Evolutionary conservation across 306 rosid species (phyloP).

Genomic region (Ormosia emarginata): DNA sequence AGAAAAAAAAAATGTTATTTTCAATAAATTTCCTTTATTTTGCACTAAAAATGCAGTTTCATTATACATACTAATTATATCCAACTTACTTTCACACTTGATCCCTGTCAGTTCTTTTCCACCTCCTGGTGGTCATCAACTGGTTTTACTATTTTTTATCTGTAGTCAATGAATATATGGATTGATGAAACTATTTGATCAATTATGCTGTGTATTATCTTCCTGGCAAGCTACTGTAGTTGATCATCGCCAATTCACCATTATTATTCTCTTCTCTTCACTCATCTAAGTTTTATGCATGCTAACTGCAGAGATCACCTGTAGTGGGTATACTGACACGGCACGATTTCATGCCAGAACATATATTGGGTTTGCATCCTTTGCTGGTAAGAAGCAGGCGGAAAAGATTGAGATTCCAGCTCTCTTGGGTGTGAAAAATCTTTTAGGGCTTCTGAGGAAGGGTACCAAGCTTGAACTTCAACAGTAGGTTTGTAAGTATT

Average conservation of each 20-base stretch:
- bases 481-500: conserved; percentile 12
- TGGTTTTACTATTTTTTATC: background rate
- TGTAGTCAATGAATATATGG: background rate
- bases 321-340: conserved; percentile 83
- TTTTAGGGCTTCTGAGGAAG: conserved; percentile 22
- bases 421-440: conserved; percentile 20
- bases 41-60: background rate
- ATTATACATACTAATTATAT: background rate
- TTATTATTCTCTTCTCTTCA: background rate
- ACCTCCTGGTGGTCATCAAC: background rate
- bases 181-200: background rate
- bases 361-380: conserved; percentile 74
- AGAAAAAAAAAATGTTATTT: background rate
- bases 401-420: conserved; percentile 63
- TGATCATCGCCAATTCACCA: background rate
- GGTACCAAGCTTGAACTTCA: background rate
- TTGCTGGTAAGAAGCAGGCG: conserved; percentile 58
- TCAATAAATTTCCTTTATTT: background rate
- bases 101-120: background rate
- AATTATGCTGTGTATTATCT: background rate
- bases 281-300: conserved; percentile 3
- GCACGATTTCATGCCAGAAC: conserved; percentile 91
- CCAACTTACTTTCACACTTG: background rate
- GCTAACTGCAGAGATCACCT: conserved; percentile 68
- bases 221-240: background rate